Percentiles rank a stretch among this genome's conserved stretches.
Conservation (phyloP, 345 rosid species). For the Noccaea bulbosa region DNA sequence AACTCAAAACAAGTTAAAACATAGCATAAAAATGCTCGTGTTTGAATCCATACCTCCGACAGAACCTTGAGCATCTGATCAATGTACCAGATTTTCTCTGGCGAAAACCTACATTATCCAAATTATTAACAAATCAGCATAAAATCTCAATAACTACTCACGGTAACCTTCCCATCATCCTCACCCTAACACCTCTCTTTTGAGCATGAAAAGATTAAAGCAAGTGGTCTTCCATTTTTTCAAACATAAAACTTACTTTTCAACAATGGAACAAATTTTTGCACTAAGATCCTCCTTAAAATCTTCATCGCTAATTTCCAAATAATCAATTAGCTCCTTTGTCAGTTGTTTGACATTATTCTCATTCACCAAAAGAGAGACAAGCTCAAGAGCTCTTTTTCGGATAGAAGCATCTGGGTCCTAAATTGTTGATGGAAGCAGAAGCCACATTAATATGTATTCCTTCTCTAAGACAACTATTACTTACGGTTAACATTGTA, state of each 20-base stretch:
- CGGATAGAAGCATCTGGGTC: conserved; percentile 98
- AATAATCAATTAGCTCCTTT: conserved; percentile 90
- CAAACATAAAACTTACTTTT: conserved; percentile 70
- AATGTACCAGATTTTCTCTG: conserved; percentile 95
- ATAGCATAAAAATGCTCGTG: conserved; percentile 28
- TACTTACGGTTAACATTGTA: conserved; percentile 4
- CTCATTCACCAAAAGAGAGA: conserved; percentile 83
- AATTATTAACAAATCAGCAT: conserved; percentile 38
- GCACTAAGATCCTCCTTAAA: conserved; percentile 98
- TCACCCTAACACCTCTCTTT: neutral
- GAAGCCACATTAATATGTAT: conserved; percentile 39
- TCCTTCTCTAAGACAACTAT: conserved; percentile 12
- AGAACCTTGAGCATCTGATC: conserved; percentile 99
- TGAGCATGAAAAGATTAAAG: conserved; percentile 19
- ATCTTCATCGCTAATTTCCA: conserved; percentile 95
- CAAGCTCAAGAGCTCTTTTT: conserved; percentile 96
- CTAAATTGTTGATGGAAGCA: conserved; percentile 54
- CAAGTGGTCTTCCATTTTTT: conserved; percentile 21
- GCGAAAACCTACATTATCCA: conserved; percentile 77
- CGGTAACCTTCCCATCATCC: conserved; percentile 6
- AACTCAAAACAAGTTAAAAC: conserved; percentile 15
- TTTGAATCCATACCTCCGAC: conserved; percentile 69
- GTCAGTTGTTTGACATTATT: conserved; percentile 88
- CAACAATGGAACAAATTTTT: conserved; percentile 93
- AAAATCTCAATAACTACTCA: conserved; percentile 24